Percentiles rank a stretch among this genome's conserved stretches.
Conservation (phyloP, 2,329 filamentous ascomycete species). For the Cladosporium sp. region DNA sequence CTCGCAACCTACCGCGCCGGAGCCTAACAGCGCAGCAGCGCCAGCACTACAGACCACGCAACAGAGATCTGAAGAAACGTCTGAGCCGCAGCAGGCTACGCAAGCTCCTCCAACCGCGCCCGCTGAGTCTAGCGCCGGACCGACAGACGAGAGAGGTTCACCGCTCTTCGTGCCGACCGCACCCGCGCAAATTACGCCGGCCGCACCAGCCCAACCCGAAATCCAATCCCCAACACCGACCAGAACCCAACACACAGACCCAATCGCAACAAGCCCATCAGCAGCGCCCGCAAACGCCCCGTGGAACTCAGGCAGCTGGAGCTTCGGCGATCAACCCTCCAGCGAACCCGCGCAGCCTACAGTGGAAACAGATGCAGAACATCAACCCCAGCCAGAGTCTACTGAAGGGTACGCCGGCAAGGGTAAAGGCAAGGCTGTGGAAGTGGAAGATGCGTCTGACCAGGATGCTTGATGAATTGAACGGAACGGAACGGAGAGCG, state of each 20-base stretch:
- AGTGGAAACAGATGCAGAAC: slow-evolving; percentile 11
- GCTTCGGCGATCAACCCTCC: slow-evolving; percentile 23
- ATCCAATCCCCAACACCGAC: slow-evolving; percentile 3
- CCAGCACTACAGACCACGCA: neutral
- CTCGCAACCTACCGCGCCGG: neutral
- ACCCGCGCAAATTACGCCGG: neutral
- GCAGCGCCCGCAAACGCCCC: slow-evolving; percentile 12
- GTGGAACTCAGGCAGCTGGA: slow-evolving; percentile 25
- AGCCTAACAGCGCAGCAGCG: neutral
- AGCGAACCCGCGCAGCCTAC: slow-evolving; percentile 3
- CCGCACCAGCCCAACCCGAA: slow-evolving; percentile 1
- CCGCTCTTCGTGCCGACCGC: slow-evolving; percentile 33
- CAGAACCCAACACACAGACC: neutral
- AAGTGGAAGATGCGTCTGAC: slow-evolving; percentile 44
- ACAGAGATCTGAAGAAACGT: neutral
- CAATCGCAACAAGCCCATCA: neutral
- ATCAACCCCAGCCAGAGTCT: neutral
- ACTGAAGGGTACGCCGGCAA: neutral
- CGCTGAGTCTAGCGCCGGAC: slow-evolving; percentile 21
- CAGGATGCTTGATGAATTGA: slow-evolving; percentile 24
- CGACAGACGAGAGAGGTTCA: slow-evolving; percentile 34
- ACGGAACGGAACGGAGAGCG: neutral
- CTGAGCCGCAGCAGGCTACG: neutral
- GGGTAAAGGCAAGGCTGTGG: slow-evolving; percentile 41
- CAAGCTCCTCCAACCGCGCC: neutral